Conservation (phyloP, 1,284 basidiomycete genomes). For the Trametes hirsuta region DNA sequence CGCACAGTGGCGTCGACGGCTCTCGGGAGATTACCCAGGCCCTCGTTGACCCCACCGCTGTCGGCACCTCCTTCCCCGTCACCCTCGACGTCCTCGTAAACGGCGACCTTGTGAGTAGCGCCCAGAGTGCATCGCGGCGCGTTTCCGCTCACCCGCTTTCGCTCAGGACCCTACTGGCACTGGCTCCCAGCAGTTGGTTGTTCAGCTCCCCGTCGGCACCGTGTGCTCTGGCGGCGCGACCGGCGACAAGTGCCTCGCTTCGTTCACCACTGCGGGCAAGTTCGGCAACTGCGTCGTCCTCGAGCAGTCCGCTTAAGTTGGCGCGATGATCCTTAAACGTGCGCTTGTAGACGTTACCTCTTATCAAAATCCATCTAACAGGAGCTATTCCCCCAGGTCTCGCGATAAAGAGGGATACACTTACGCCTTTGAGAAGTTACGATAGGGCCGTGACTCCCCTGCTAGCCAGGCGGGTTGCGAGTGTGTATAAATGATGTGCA, state of each 20-base stretch:
- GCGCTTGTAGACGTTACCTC: background rate
- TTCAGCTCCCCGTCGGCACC: conserved; percentile 47
- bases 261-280: conserved; percentile 45
- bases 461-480: background rate
- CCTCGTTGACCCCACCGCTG: conserved; percentile 39
- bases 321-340: too few relatives aligned
- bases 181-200: conserved; percentile 44
- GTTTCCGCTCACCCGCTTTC: background rate
- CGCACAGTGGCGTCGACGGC: conserved; percentile 46
- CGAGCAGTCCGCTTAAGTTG: conserved; percentile 10
- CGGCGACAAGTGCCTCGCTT: conserved; percentile 48
- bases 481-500: background rate
- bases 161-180: conserved; percentile 29
- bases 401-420: background rate
- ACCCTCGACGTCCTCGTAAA: conserved; percentile 39
- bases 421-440: background rate
- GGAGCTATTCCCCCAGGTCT: background rate
- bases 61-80: conserved; percentile 36
- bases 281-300: conserved; percentile 57
- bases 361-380: background rate
- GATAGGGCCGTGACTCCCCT: background rate
- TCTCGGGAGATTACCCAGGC: conserved; percentile 45
- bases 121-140: background rate
- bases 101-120: conserved; percentile 36
- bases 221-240: conserved; percentile 49